phyloP scores from a whole-genome alignment of 1,284 basidiomycete species.

The Papiliotrema nemorosa region DNA sequence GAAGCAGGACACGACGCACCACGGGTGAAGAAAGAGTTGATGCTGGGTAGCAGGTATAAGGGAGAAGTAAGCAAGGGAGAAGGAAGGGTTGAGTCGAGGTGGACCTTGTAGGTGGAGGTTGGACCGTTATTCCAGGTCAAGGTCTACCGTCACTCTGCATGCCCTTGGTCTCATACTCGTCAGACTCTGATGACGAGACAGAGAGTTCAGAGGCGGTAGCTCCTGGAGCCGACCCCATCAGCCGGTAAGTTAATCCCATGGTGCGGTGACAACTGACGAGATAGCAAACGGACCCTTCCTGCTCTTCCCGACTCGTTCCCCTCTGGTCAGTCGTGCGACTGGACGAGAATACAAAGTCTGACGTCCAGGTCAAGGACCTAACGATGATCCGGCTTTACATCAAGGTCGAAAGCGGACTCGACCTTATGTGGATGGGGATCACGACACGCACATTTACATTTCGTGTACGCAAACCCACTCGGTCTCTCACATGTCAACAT shows the following conservation, averaged over 20 bases:
- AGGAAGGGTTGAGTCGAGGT: not conserved
- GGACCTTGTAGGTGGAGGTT: not conserved
- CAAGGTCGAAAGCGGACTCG: constrained; percentile 41
- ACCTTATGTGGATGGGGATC: constrained; percentile 47
- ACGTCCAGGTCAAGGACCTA: not conserved
- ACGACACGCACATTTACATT: constrained; percentile 45
- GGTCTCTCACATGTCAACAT: not conserved
- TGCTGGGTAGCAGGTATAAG: no score
- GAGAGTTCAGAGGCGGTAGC: not conserved
- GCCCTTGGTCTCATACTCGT: not conserved
- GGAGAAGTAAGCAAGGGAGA: not conserved
- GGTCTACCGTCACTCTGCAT: no score
- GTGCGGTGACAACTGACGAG: no score
- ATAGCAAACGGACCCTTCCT: not conserved
- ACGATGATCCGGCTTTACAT: constrained; percentile 40
- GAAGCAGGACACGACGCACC: no score
- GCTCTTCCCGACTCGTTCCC: not conserved
- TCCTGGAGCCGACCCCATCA: no score
- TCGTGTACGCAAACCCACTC: constrained; percentile 35
- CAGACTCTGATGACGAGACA: not conserved
- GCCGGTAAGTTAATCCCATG: no score
- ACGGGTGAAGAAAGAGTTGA: no score
- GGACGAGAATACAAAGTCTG: not conserved
- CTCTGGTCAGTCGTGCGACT: not conserved
- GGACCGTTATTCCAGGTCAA: no score